Conservation (phyloP, 768 basidiomycete species). For the Royoungia palumana region DNA sequence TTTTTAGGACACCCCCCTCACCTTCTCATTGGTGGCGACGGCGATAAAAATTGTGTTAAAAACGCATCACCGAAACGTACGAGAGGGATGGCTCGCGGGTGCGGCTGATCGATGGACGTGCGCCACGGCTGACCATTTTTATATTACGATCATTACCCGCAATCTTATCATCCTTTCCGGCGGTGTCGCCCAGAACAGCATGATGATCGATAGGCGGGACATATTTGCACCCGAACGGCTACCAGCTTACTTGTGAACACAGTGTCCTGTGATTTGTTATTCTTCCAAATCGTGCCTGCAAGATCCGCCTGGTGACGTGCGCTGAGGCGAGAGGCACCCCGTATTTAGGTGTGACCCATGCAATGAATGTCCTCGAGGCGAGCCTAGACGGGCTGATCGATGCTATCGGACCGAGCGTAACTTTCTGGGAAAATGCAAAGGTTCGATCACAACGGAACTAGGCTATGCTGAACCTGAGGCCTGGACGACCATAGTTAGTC, state of each 20-base stretch:
- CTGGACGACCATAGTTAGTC: conserved; percentile 14
- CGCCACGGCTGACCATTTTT: conserved; percentile 15
- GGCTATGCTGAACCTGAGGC: conserved; percentile 24
- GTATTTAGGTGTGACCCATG: conserved; percentile 1
- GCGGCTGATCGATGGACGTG: conserved; percentile 5
- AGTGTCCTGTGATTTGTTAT: background rate
- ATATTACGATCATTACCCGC: background rate
- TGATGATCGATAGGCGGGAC: background rate
- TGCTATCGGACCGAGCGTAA: conserved; percentile 8
- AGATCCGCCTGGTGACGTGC: conserved; percentile 12
- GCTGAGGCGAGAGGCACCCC: background rate
- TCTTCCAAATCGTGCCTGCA: conserved; percentile 6
- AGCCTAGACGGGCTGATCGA: conserved; percentile 7
- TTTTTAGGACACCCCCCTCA: conserved; percentile 18
- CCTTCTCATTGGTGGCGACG: background rate
- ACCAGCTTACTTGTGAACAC: background rate
- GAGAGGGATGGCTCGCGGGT: too few relatives aligned
- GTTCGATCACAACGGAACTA: conserved; percentile 31
- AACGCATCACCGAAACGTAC: conserved; percentile 2
- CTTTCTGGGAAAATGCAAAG: conserved; percentile 16
- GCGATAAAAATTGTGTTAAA: background rate
- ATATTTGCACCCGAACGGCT: conserved; percentile 1
- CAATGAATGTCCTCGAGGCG: conserved; percentile 12
- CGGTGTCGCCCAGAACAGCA: conserved; percentile 7
- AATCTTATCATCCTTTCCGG: conserved; percentile 13